Percentiles rank a stretch among this genome's conserved stretches.
Conservation (phyloP, 345 rosid genomes). For the Iberis pinnata region DNA sequence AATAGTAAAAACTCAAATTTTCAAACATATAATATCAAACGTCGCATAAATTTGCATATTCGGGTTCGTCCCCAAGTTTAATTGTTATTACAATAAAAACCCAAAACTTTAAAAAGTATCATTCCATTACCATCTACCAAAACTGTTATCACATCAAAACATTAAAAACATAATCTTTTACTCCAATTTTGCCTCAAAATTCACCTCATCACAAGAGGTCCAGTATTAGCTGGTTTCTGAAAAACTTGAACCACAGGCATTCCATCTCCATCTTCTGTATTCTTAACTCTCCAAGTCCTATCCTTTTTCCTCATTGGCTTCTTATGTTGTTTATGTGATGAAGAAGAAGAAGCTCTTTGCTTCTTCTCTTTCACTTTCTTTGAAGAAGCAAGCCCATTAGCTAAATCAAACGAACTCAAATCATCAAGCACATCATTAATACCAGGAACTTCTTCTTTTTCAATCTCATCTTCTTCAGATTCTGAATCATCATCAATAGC, state of each 20-base stretch:
- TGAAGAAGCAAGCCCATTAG: constrained; percentile 52
- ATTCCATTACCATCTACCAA: too few relatives aligned
- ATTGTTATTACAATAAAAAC: constrained; percentile 4
- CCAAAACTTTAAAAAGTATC: not conserved
- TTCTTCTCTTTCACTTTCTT: constrained; percentile 42
- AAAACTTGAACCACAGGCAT: constrained; percentile 63
- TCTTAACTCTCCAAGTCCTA: constrained; percentile 62
- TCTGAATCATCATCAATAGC: constrained; percentile 43
- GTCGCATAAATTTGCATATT: too few relatives aligned
- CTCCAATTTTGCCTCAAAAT: too few relatives aligned
- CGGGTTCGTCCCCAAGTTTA: too few relatives aligned
- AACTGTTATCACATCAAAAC: not conserved
- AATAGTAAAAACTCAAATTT: too few relatives aligned
- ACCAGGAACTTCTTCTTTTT: constrained; percentile 32
- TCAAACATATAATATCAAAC: too few relatives aligned
- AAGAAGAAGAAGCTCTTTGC: too few relatives aligned
- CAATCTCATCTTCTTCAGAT: constrained; percentile 30
- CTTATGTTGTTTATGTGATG: constrained; percentile 66
- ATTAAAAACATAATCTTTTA: not conserved
- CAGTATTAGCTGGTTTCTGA: constrained; percentile 37
- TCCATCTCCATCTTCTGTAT: constrained; percentile 30
- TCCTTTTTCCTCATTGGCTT: constrained; percentile 85
- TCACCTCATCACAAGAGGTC: constrained; percentile 22
- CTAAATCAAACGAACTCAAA: constrained; percentile 65
- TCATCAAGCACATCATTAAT: constrained; percentile 58